phyloP scores from a whole-genome alignment of 108 stramenopile genomes.

The Asterionellopsis glacialis region DNA sequence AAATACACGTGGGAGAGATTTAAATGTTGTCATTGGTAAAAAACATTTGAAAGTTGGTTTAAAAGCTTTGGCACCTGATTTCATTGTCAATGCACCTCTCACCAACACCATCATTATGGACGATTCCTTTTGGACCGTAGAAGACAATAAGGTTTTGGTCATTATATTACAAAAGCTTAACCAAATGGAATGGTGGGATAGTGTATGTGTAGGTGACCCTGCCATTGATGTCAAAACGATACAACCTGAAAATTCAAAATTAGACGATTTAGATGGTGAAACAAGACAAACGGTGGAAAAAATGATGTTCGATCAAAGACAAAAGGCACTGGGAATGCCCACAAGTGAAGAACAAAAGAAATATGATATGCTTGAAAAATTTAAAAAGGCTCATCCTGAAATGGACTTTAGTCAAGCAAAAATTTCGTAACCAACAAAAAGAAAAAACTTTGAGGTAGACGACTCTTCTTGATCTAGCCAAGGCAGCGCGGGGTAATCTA shows the following conservation, averaged over 20 bases:
- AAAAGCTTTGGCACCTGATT: slow-evolving; percentile 30
- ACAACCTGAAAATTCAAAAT: slow-evolving; percentile 94
- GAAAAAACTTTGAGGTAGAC: too few species aligned
- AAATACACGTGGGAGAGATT: slow-evolving; percentile 82
- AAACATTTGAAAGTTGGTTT: slow-evolving; percentile 78
- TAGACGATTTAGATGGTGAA: slow-evolving; percentile 96
- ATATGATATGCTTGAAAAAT: slow-evolving; percentile 88
- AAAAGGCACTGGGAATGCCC: slow-evolving; percentile 95
- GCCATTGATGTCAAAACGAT: slow-evolving; percentile 95
- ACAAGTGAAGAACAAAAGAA: slow-evolving; percentile 96
- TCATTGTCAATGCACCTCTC: slow-evolving; percentile 82
- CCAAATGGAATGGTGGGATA: slow-evolving; percentile 99
- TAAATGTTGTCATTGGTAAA: slow-evolving; percentile 82
- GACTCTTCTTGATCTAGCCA: too few species aligned
- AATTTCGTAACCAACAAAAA: slow-evolving; percentile 42
- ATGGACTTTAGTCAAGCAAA: slow-evolving; percentile 97
- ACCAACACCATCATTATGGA: slow-evolving; percentile 89
- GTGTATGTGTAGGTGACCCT: slow-evolving; percentile 84
- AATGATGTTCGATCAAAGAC: slow-evolving; percentile 99
- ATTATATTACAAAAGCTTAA: slow-evolving; percentile 88
- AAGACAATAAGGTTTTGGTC: slow-evolving; percentile 84
- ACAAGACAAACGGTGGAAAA: slow-evolving; percentile 99
- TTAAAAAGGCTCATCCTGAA: slow-evolving; percentile 96
- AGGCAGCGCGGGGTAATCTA: too few species aligned
- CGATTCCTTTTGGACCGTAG: slow-evolving; percentile 99